Percentiles rank a stretch among this genome's conserved stretches.
Evolutionary conservation across 176 grass and related monocot species (phyloP).

Genomic region (Olyra latifolia): DNA sequence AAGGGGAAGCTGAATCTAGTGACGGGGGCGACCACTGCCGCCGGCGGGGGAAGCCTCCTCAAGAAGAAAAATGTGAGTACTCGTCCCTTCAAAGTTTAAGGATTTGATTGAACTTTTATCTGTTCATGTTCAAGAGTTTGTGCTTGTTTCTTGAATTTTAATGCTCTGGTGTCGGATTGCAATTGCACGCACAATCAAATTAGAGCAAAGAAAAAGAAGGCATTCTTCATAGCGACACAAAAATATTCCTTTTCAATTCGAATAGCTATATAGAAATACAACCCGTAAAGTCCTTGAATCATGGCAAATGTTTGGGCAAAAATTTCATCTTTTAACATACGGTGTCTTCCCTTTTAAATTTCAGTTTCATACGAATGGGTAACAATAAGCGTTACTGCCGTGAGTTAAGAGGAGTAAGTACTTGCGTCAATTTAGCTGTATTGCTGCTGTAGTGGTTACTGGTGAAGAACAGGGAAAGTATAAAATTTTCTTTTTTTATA

Average conservation of each 20-base stretch:
- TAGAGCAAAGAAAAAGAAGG: not conserved
- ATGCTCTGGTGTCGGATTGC: not conserved
- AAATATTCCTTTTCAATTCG: not conserved
- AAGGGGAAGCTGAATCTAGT: constrained; percentile 67
- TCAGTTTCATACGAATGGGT: not conserved
- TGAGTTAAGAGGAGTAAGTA: not conserved
- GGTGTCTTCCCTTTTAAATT: not conserved
- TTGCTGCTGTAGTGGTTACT: not conserved
- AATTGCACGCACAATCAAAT: not conserved
- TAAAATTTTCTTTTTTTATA: not conserved
- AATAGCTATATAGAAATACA: not conserved
- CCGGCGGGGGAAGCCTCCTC: constrained; percentile 13
- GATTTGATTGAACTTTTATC: not conserved
- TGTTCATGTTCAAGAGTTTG: not conserved
- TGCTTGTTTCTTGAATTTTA: not conserved
- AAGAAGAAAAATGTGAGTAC: constrained; percentile 69
- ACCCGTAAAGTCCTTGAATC: not conserved
- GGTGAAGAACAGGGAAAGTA: not conserved
- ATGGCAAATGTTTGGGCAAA: not conserved
- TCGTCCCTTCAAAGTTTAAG: not conserved
- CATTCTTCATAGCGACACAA: not conserved
- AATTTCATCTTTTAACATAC: not conserved
- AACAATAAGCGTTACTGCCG: not conserved
- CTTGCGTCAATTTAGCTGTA: not conserved
- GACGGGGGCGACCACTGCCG: constrained; percentile 40